phyloP scores from a whole-genome alignment of 257 asterid genomes.

The Galeopsis tetrahit region DNA sequence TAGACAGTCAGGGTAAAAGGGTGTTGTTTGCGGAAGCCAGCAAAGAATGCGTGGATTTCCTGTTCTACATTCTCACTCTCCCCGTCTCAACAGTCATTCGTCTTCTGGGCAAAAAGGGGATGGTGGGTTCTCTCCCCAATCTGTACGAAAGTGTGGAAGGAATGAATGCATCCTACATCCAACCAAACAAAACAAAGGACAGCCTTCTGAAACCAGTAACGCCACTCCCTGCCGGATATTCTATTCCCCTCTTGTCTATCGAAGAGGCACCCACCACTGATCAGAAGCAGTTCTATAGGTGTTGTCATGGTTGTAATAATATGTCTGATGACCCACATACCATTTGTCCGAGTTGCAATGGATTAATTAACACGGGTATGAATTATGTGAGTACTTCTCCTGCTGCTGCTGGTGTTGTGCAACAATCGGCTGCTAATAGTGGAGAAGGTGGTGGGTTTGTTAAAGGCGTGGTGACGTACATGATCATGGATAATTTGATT shows the following conservation, averaged over 20 bases:
- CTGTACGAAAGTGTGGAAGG: constrained; percentile 38
- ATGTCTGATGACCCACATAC: constrained; percentile 34
- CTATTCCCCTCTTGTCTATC: constrained; percentile 15
- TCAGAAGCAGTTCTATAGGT: constrained; percentile 23
- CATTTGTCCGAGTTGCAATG: constrained; percentile 9
- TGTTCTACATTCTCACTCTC: constrained; percentile 40
- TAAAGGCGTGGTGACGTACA: neutral
- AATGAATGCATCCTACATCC: constrained; percentile 35
- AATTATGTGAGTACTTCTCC: constrained; percentile 27
- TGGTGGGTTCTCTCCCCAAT: constrained; percentile 40
- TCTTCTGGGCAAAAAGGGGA: constrained; percentile 31
- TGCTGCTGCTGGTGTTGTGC: neutral
- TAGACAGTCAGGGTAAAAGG: constrained; percentile 32
- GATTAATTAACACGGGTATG: neutral
- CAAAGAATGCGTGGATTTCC: constrained; percentile 47
- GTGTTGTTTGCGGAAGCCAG: constrained; percentile 52
- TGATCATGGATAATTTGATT: constrained; percentile 44
- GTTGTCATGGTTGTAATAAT: neutral
- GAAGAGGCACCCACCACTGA: neutral
- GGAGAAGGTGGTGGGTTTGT: constrained; percentile 35
- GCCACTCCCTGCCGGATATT: neutral
- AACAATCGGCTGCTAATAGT: neutral
- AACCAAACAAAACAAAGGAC: constrained; percentile 29
- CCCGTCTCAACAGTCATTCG: constrained; percentile 33
- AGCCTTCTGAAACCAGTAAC: constrained; percentile 34